Evolutionary conservation across 2,329 filamentous ascomycete species (phyloP), one percentile per base, ranked within the genome.

Genomic region (Neocucurbitaria cava): DNA sequence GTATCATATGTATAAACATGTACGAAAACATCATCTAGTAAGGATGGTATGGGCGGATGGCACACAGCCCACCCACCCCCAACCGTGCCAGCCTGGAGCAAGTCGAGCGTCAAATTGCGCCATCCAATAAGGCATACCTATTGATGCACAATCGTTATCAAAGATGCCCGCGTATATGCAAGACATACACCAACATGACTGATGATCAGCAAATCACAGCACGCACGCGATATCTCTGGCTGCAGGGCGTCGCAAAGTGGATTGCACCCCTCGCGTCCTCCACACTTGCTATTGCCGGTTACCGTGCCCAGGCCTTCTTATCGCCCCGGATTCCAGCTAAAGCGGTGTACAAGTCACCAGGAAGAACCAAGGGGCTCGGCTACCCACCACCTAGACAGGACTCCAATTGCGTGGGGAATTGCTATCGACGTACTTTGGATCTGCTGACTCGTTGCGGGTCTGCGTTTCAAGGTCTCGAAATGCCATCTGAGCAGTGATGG

Each of bases 221-320:
- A 11, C 31, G 33, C 26, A 18, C 13, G 20, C 13, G 21, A 48
- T 53, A 55, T 53, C 36, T 26, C 24, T 42, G 36, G 46, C 47
- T 49, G 58, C 54, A 52, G 51, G 30, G 40, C 31, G 48, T 31
- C 44, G 52, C 46, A 51, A 33, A 44, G 48, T 45, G 51, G 58
- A 50, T 45, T 54, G 54, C 50, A 36, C 49, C 41, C 55, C 43
- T 44, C 47, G 36, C 47, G 21, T 31, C 43, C 28, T 45, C 20
- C 15, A 15, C 23, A 49, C 48, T 49, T 46, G 35, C 24, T 15
- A 30, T 30, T 55, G 48, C 48, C 36, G 36, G 49, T 42, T 56
- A 30, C 51, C 54, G 41, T 45, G 42, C 36, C n/a, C 41, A 48
- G 49, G 30, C 36, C 43, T 35, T 46, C 44, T 56, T 50, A 50